These are phyloP conservation scores for Aspergillus quadrilineatus DNA, from an alignment of 2,329 filamentous ascomycete species.

Conservation along the genomic window DNA sequence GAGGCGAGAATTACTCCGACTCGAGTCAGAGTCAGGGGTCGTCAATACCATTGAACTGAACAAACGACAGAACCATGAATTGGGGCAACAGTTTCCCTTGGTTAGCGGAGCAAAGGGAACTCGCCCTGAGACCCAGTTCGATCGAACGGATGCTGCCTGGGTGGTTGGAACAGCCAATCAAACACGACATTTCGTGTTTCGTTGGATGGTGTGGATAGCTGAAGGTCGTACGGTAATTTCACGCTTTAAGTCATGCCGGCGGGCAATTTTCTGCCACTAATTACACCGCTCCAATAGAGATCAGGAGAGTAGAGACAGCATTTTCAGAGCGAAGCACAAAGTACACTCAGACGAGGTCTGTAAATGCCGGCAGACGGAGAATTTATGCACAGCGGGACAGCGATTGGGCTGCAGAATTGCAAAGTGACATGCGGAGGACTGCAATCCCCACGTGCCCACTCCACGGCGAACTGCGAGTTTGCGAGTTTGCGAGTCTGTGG, in stretches of 20 bases:
- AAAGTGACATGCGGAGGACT: background rate
- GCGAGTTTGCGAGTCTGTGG: no score
- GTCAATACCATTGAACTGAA: background rate
- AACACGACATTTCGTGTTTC: background rate
- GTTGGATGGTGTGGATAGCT: conserved; percentile 3
- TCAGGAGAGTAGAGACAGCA: background rate
- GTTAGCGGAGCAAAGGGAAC: background rate
- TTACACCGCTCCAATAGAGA: background rate
- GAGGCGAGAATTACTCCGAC: background rate
- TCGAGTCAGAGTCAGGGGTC: background rate
- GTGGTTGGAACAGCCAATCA: background rate
- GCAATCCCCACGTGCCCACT: background rate
- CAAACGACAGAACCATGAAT: background rate
- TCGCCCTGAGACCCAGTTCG: background rate
- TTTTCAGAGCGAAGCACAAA: background rate
- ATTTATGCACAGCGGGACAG: background rate
- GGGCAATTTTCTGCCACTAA: background rate
- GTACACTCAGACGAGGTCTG: background rate
- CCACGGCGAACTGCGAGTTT: background rate
- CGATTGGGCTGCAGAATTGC: background rate
- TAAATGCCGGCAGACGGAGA: background rate
- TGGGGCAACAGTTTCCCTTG: background rate
- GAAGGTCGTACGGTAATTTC: conserved; percentile 7
- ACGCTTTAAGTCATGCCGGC: background rate
- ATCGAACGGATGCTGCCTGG: background rate